Conservation (phyloP, 768 basidiomycete species). For the Termitomyces sp. region DNA sequence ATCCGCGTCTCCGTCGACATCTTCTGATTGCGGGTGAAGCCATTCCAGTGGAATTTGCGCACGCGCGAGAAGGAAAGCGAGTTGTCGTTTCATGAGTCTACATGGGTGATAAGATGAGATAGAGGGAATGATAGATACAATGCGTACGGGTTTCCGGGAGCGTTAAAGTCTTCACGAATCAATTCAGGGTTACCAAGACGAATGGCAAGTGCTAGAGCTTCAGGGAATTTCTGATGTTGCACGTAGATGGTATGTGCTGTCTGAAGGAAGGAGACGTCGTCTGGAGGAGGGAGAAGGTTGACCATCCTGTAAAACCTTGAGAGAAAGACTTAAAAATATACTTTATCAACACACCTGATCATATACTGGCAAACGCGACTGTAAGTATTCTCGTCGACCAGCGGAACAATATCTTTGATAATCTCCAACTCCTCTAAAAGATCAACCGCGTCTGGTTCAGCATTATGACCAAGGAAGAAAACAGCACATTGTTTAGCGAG, state of each 20-base stretch:
- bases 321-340: not conserved
- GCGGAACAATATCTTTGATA: conserved; percentile 65
- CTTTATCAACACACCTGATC: conserved; percentile 59
- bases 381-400: conserved; percentile 87
- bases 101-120: not conserved
- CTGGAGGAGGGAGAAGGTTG: conserved; percentile 85
- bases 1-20: conserved; percentile 47
- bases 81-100: conserved; percentile 89
- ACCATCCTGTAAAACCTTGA: conserved; percentile 54
- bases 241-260: conserved; percentile 89
- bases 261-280: conserved; percentile 83
- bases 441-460: conserved; percentile 97
- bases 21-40: conserved; percentile 57
- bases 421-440: conserved; percentile 91
- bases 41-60: conserved; percentile 89
- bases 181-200: conserved; percentile 76
- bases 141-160: conserved; percentile 81
- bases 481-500: conserved; percentile 81
- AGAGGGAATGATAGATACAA: not conserved
- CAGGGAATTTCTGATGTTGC: conserved; percentile 81
- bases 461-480: conserved; percentile 90
- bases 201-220: conserved; percentile 84
- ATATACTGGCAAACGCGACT: conserved; percentile 92
- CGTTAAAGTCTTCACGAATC: conserved; percentile 82
- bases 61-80: conserved; percentile 90